Base-by-base conservation (phyloP, 805 yeast species). In the Ogataea kodamae region DNA sequence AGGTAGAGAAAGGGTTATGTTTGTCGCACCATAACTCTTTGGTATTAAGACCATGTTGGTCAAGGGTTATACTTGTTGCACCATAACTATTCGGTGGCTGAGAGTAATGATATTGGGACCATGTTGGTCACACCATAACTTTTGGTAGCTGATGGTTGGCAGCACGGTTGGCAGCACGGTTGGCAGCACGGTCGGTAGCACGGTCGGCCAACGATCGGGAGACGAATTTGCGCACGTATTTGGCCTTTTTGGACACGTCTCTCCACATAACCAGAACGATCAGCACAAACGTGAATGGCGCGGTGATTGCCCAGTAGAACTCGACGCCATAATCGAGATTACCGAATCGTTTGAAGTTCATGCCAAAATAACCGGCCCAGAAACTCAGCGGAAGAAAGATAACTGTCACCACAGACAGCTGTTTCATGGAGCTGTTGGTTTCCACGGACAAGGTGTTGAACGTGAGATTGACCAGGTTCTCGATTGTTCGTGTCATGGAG, bases 321-420 rank as follows among this genome's bases (percentile, higher is more conserved):
- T 52, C 46, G 3, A 67, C 71, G 21, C 58, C 55, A 21, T 57
- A 38, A 10, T 61, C 46, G 24, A 73, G 49, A 30, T 65, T 64
- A 3, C 59, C 61, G 42, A 73, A 73, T 5, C 48, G 38, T 17
- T 55, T 50, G 47, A 73, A 73, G 45, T 73, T 73, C 78, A 73
- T 73, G 11, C 78, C 78, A 37, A 71, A 76, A 48, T 74, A 76
- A 9, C 81, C 81, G 1, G 81, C 74, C 67, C 78, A 64, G 47
- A 76, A 76, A 5, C 76, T 67, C 34, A 76, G 49, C 5, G 82
- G 82, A 22, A 76, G 58, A 45, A 76, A 76, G 9, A 76, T 65
- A 9, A 76, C 80, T 1, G 81, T 71, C 7, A 76, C 72, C 22
- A 76, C 49, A 6, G 80, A 70, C 25, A 76, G 57, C 49, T 68